Evolutionary conservation across 1,139 yeast species (phyloP).

Genomic region (Geotrichum restrictum): DNA sequence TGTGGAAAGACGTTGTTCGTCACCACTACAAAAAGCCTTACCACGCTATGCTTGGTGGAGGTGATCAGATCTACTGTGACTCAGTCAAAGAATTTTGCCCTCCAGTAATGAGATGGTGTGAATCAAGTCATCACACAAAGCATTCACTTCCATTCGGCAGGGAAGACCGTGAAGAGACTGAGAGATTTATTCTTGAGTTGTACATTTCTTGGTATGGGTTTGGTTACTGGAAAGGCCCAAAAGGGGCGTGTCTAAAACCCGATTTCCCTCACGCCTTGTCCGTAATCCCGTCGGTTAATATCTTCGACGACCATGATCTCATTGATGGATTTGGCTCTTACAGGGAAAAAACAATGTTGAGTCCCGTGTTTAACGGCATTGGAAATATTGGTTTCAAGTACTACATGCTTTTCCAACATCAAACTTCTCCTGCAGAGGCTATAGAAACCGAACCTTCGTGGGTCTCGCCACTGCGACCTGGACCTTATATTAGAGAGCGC

Average conservation of each 20-base stretch:
- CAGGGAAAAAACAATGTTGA: slow-evolving; percentile 65
- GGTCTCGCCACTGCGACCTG: slow-evolving; percentile 41
- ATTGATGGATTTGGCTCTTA: slow-evolving; percentile 96
- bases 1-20: slow-evolving; percentile 80
- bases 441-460: slow-evolving; percentile 35
- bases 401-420: slow-evolving; percentile 86
- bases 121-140: slow-evolving; percentile 50
- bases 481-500: slow-evolving; percentile 62
- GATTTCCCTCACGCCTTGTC: slow-evolving; percentile 73
- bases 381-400: slow-evolving; percentile 79
- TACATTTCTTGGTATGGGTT: slow-evolving; percentile 85
- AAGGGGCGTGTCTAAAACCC: slow-evolving; percentile 60
- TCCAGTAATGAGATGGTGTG: slow-evolving; percentile 54
- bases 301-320: slow-evolving; percentile 82
- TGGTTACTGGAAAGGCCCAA: slow-evolving; percentile 75
- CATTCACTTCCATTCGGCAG: slow-evolving; percentile 43
- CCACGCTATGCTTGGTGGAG: slow-evolving; percentile 96
- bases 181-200: slow-evolving; percentile 62
- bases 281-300: slow-evolving; percentile 76
- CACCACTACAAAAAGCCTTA: slow-evolving; percentile 61
- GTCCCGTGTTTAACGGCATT: slow-evolving; percentile 61
- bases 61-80: slow-evolving; percentile 92
- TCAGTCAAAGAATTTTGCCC: slow-evolving; percentile 59
- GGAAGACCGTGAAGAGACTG: slow-evolving; percentile 52
- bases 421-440: slow-evolving; percentile 29